A percentile compares a stretch with the other conserved stretches of the same genome.
These are phyloP conservation scores for Boletus bicolor DNA, from an alignment of 768 basidiomycete species.

Conservation along the genomic window DNA sequence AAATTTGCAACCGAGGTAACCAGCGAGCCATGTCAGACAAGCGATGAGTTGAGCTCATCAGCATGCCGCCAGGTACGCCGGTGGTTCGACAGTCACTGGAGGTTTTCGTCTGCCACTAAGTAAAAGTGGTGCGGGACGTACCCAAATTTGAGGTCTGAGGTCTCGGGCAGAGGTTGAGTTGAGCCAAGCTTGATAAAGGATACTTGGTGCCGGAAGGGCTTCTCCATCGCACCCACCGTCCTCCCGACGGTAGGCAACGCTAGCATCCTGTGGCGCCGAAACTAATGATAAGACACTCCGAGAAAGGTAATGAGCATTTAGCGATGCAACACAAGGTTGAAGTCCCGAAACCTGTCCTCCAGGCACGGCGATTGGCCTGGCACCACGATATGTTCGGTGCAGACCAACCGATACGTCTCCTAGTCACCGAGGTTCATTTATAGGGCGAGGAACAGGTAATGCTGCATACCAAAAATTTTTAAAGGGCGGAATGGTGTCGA, in stretches of 20 bases:
- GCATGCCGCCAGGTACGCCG: background rate
- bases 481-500: background rate
- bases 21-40: conserved; percentile 5
- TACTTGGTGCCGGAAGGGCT: background rate
- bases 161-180: background rate
- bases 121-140: background rate
- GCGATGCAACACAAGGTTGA: conserved; percentile 22
- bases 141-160: background rate
- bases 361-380: conserved; percentile 9
- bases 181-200: conserved; percentile 11
- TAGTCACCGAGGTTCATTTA: background rate
- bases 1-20: background rate
- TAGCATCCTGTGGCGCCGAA: background rate
- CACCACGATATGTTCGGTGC: background rate
- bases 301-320: conserved; percentile 14
- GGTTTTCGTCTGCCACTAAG: background rate
- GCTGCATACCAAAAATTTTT: conserved; percentile 15
- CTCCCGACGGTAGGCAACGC: background rate
- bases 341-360: conserved; percentile 12
- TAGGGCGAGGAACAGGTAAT: background rate
- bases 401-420: background rate
- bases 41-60: conserved; percentile 12
- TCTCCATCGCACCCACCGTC: background rate
- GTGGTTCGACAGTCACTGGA: background rate
- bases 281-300: conserved; percentile 6